These are phyloP conservation scores for Penicillium crystallinum DNA, from an alignment of 495 filamentous ascomycete species.

Conservation along the genomic window DNA sequence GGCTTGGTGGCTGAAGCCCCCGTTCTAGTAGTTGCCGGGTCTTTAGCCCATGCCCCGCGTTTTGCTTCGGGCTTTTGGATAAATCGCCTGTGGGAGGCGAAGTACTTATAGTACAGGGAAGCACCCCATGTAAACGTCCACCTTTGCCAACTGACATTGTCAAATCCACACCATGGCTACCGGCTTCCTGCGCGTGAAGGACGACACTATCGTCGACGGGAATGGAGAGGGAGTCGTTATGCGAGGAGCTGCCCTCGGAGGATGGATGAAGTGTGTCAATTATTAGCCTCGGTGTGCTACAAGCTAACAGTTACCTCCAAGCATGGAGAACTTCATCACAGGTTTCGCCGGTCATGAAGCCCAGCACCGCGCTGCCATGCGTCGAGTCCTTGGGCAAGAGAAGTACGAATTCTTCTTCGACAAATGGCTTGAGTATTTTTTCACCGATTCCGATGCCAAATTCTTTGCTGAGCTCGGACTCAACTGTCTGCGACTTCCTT, in stretches of 20 bases:
- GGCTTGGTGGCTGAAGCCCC: background rate
- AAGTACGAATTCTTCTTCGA: conserved; percentile 47
- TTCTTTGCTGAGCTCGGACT: conserved; percentile 54
- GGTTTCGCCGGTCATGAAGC: conserved; percentile 58
- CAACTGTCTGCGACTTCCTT: conserved; percentile 59
- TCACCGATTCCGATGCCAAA: conserved; percentile 54
- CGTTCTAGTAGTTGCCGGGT: background rate
- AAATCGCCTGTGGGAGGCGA: background rate
- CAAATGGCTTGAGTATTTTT: conserved; percentile 59
- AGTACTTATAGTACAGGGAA: background rate
- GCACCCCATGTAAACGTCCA: background rate
- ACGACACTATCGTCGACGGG: conserved; percentile 41
- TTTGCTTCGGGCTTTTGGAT: background rate
- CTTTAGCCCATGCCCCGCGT: conserved; percentile 7
- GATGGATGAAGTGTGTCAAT: conserved; percentile 40
- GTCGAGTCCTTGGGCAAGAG: conserved; percentile 45
- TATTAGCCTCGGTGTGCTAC: background rate
- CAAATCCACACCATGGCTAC: conserved; percentile 23
- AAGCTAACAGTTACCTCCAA: conserved; percentile 13
- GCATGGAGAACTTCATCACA: conserved; percentile 66
- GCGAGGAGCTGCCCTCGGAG: conserved; percentile 45
- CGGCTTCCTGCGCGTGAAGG: conserved; percentile 41
- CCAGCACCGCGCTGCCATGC: conserved; percentile 52
- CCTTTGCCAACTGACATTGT: background rate
- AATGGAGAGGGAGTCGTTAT: conserved; percentile 44